These are phyloP conservation scores for Lojkania enalia DNA, from an alignment of 2,329 filamentous ascomycete genomes.

Conservation along the genomic window DNA sequence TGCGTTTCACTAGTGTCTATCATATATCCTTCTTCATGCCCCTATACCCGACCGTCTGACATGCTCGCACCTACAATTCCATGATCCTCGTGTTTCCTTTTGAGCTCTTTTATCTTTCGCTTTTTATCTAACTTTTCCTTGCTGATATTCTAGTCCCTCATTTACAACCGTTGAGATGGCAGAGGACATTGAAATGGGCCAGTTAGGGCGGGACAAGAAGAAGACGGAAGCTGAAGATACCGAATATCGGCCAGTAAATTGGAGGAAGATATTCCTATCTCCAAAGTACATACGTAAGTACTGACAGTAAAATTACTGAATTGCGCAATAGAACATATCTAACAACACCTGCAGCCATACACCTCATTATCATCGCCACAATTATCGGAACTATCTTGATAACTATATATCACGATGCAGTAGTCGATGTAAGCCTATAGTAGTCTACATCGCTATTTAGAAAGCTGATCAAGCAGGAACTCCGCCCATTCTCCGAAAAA, in stretches of 20 bases:
- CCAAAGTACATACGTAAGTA: conserved; percentile 42
- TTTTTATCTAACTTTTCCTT: no score
- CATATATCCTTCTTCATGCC: no score
- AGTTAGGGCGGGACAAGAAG: conserved; percentile 26
- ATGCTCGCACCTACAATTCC: no score
- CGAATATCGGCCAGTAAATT: conserved; percentile 37
- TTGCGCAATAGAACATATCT: background rate
- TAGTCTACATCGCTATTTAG: background rate
- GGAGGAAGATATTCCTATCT: conserved; percentile 38
- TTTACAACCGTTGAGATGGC: no score
- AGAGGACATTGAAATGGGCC: no score
- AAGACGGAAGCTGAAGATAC: conserved; percentile 30
- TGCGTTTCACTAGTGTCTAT: no score
- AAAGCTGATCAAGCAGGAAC: conserved; percentile 26
- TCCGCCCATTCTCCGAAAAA: conserved; percentile 40
- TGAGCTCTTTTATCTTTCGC: no score
- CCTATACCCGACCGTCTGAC: no score
- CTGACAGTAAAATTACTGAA: no score
- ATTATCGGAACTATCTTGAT: conserved; percentile 32
- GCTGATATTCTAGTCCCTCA: no score
- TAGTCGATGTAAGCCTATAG: conserved; percentile 30
- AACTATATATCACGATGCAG: conserved; percentile 34
- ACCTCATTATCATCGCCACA: conserved; percentile 34
- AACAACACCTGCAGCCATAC: conserved; percentile 30
- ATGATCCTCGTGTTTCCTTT: no score